Evolutionary conservation across 495 filamentous ascomycete species (phyloP), one percentile per base, ranked within the genome.

Genomic region (Tuber umbilicatum): DNA sequence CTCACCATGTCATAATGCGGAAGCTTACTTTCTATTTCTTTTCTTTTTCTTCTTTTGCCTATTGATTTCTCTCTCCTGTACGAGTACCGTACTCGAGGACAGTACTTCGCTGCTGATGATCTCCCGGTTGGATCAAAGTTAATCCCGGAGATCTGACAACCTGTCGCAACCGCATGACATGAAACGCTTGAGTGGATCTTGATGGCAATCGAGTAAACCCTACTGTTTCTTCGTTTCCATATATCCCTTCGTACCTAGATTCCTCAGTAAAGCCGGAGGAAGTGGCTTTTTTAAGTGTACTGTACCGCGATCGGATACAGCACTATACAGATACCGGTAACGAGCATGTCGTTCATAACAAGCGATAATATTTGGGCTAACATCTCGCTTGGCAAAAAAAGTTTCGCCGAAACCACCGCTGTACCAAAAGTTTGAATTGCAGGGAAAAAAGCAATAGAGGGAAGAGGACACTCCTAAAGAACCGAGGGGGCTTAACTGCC

Each of bases 101-200:
- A 40, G 39, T 35, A 35, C 55, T 64, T 64, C 27, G 5, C 35
- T 35, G 31, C 14, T 64, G 55, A 64, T 64, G 55, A 64, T 64
- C 55, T 64, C 55, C 55, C 55, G 55, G 55, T 64, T 64, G 55
- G 55, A 64, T 64, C 55, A 64, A 64, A 35, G 55, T 64, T 64
- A 64, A 64, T 64, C 55, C 55, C 55, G 55, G 55, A 64, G 55
- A 64, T 64, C 55, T 35, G 17, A 6, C 55, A 64, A 64, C 55
- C 27, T 64, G 55, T 64, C 55, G 55, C 55, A 64, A 64, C 55
- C 55, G 55, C 55, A 64, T 64, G 12, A 64, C 55, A 64, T 64
- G 55, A 64, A 64, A 64, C 55, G 55, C 55, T 35, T 35, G 55
- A 27, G 27, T 64, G 55, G 55, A 64, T 64, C 55, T 35, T 64